A percentile compares a stretch with the other conserved stretches of the same genome.
These are phyloP conservation scores for Elsinoe fawcettii DNA, from an alignment of 2,329 filamentous ascomycete genomes.

Conservation along the genomic window DNA sequence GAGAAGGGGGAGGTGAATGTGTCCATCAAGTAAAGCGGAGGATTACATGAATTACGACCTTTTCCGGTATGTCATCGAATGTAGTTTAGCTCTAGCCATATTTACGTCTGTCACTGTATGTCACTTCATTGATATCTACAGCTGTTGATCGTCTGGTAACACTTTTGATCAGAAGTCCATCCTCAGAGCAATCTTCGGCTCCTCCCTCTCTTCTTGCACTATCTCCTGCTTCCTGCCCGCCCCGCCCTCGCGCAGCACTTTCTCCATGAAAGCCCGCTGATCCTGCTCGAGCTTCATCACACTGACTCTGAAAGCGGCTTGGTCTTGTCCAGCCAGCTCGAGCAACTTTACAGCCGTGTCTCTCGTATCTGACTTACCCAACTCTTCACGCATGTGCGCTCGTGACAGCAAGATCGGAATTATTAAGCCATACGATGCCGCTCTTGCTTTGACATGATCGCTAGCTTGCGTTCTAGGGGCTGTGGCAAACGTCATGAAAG, in stretches of 20 bases:
- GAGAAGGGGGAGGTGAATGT: background rate
- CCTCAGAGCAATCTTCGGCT: constrained; percentile 83
- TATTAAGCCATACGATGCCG: constrained; percentile 64
- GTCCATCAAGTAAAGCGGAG: background rate
- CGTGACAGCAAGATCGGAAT: constrained; percentile 69
- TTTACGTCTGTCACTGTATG: background rate
- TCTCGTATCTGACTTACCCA: constrained; percentile 30
- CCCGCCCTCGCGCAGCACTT: constrained; percentile 43
- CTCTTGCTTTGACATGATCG: constrained; percentile 31
- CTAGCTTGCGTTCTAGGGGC: constrained; percentile 25
- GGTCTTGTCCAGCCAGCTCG: constrained; percentile 71
- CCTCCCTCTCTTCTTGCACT: constrained; percentile 39
- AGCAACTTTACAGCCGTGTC: constrained; percentile 72
- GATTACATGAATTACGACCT: background rate
- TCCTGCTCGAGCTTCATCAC: constrained; percentile 63
- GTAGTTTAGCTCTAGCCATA: background rate
- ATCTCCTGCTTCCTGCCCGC: constrained; percentile 40
- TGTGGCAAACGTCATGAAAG: constrained; percentile 64
- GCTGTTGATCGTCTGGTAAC: too few species aligned
- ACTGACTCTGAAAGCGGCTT: constrained; percentile 62
- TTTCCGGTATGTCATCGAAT: background rate
- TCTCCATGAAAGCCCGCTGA: constrained; percentile 67
- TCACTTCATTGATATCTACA: background rate
- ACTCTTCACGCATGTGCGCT: constrained; percentile 54
- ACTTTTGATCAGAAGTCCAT: constrained; percentile 66